Evolutionary conservation across 768 basidiomycete species (phyloP), one percentile per base, ranked within the genome.

Genomic region (Gyrodon lividus): DNA sequence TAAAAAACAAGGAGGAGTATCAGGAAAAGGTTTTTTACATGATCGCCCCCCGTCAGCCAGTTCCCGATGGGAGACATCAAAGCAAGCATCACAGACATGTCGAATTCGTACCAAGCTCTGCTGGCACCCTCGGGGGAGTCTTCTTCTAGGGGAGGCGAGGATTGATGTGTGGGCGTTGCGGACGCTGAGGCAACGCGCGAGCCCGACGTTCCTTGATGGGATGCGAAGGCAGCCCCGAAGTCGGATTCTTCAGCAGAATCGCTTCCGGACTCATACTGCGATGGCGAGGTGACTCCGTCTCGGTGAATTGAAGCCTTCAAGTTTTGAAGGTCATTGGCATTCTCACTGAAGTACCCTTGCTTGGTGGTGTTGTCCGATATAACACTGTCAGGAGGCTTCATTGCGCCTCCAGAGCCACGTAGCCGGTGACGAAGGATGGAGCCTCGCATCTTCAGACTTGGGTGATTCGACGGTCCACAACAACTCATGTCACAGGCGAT

Each of bases 11-110:
- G 72, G n/a, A 89, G 74, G 19, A 83, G 65, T 20, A 89, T 68
- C 28, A 90, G 75, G 45, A 89, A 69, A 8, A 88, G 61, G 57
- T 88, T 87, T 66, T 88, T 87, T 64, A 90, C 70, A 57, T 87
- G 76, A 63, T 92, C 88, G 33, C 85, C 82, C 22, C 89, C 89
- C 2, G 89, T 92, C 22, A 92, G 73, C 84, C 86, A 87, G 59
- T 87, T 87, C 16, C 83, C 86, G 14, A 91, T 70, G 19, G 89
- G 87, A n/a, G 88, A 85, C 23, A 85, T 79, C 22, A 92, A 71
- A 6, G 89, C 88, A 35, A 88, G 75, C 43, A 87, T 71, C 14
- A 90, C 82, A 0, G 85, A 84, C 24, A 83, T 68, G 61, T 89
- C 87, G 50, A 88, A 79, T 53, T 89, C 83, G 43, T 85, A 82